phyloP scores from a whole-genome alignment of 176 grass and related monocot genomes.

The Avena sativa region DNA sequence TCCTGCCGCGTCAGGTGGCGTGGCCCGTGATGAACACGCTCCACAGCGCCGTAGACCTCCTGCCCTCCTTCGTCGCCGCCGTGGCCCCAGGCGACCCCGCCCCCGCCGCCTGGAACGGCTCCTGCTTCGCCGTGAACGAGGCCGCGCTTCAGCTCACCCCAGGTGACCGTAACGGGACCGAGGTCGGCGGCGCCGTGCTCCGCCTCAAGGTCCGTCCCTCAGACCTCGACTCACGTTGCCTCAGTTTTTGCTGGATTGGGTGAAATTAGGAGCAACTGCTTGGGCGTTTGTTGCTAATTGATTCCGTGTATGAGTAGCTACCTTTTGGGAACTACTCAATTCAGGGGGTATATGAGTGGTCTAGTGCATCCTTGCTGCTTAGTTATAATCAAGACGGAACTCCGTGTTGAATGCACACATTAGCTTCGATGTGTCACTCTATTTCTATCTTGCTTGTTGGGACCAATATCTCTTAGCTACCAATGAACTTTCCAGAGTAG shows the following conservation, averaged over 20 bases:
- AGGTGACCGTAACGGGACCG: conserved; percentile 59
- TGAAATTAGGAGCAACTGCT: neutral
- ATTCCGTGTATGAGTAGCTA: neutral
- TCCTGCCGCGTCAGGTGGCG: conserved; percentile 82
- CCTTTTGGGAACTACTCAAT: neutral
- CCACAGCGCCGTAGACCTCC: conserved; percentile 91
- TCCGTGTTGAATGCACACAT: neutral
- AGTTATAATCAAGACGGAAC: neutral
- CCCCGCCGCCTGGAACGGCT: conserved; percentile 61
- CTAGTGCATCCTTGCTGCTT: neutral
- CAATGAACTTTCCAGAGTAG: neutral
- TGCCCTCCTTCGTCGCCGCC: conserved; percentile 84
- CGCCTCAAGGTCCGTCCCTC: conserved; percentile 60
- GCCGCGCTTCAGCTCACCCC: conserved; percentile 71
- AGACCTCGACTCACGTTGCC: neutral
- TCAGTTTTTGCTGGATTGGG: neutral
- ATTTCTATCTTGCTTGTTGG: neutral
- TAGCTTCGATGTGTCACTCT: neutral
- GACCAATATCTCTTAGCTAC: neutral
- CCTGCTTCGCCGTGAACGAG: conserved; percentile 86
- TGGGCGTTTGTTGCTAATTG: neutral
- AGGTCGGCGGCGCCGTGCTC: conserved; percentile 63
- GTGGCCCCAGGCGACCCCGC: conserved; percentile 50
- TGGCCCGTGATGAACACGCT: conserved; percentile 89
- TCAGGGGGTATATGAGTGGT: neutral